phyloP scores from a whole-genome alignment of 768 basidiomycete genomes.

The Suillus discolor region DNA sequence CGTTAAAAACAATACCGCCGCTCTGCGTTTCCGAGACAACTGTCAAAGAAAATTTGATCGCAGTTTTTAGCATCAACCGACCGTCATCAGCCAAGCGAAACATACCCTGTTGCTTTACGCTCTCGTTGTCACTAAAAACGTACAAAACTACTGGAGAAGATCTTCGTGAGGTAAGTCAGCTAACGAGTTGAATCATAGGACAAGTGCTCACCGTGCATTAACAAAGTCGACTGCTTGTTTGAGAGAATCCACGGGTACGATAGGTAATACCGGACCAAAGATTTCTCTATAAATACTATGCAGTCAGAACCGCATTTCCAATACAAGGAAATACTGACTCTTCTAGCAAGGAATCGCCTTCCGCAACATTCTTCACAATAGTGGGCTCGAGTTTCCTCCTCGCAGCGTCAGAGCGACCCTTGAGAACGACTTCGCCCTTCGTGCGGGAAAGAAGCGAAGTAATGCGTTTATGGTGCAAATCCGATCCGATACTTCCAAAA shows the following conservation, averaged over 20 bases:
- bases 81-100: slow-evolving; percentile 1
- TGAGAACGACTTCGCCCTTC: slow-evolving; percentile 53
- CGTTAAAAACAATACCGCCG: slow-evolving; percentile 60
- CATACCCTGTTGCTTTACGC: slow-evolving; percentile 42
- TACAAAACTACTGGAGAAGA: slow-evolving; percentile 66
- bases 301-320: neutral
- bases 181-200: neutral
- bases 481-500: slow-evolving; percentile 55
- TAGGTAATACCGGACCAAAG: slow-evolving; percentile 72
- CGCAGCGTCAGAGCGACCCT: slow-evolving; percentile 34
- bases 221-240: slow-evolving; percentile 60
- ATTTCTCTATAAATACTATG: slow-evolving; percentile 51
- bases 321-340: slow-evolving; percentile 41
- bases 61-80: neutral
- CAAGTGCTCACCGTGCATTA: slow-evolving; percentile 45
- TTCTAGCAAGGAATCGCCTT: slow-evolving; percentile 60
- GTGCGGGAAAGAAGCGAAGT: slow-evolving; percentile 53
- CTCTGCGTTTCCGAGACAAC: slow-evolving; percentile 59
- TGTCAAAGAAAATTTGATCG: slow-evolving; percentile 22
- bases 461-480: slow-evolving; percentile 56
- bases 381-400: slow-evolving; percentile 59
- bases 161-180: slow-evolving; percentile 31
- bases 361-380: slow-evolving; percentile 54
- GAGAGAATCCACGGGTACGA: slow-evolving; percentile 57
- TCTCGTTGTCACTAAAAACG: slow-evolving; percentile 55